Conservation (phyloP, 257 asterid genomes). For the Solanum medicagineum region DNA sequence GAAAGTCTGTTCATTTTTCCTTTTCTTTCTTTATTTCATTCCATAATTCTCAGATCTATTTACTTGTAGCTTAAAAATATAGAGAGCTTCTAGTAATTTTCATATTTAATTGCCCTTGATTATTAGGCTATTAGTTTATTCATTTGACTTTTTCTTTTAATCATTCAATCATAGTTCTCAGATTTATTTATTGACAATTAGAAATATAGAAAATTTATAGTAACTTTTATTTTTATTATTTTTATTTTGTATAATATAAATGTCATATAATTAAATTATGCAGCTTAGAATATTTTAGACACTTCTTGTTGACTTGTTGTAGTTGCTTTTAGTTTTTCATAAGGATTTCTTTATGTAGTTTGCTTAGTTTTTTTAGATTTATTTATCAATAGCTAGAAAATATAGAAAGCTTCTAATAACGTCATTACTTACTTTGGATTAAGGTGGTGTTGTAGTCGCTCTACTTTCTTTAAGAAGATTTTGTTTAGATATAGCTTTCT, state of each 20-base stretch:
- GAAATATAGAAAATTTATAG: too few species aligned
- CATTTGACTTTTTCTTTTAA: too few species aligned
- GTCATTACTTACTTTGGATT: too few species aligned
- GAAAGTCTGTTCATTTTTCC: background rate
- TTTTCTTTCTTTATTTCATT: background rate
- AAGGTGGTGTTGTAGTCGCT: too few species aligned
- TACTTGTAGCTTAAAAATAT: background rate
- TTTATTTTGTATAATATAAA: background rate
- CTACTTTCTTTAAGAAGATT: too few species aligned
- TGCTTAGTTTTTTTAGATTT: too few species aligned
- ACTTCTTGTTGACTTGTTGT: background rate
- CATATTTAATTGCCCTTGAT: background rate
- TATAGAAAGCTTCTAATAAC: background rate
- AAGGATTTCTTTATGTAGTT: background rate
- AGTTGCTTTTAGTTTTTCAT: too few species aligned
- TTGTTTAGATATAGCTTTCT: too few species aligned
- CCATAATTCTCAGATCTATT: background rate
- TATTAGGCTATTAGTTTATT: background rate
- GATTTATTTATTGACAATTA: too few species aligned
- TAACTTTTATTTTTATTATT: too few species aligned
- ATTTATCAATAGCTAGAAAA: background rate
- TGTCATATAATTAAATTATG: background rate
- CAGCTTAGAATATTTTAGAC: too few species aligned
- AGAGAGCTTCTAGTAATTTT: background rate
- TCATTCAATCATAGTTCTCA: too few species aligned